Base-by-base conservation (phyloP, 345 rosid genomes). In the Eucalyptus viminalis region DNA sequence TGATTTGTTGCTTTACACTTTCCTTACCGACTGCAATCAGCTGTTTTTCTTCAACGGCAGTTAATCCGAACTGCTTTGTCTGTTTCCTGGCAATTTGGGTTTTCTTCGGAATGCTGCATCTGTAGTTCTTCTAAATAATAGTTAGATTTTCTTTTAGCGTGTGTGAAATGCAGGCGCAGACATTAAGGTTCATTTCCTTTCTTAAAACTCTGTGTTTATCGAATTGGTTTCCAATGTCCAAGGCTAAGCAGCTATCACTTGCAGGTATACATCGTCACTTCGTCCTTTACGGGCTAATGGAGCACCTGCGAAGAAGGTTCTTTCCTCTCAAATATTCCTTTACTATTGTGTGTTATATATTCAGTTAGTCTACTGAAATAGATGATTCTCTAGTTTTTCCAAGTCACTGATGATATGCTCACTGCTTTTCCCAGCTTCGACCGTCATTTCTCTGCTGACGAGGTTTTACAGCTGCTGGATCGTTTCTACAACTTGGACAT, bases 211-310 rank as follows among this genome's bases (percentile, higher is more conserved):
- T 44, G 76, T 27, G 25, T 80, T 45, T 8, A 24, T 44, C 60
- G 10, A 40, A 21, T 43, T 54, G 17, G n/a, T 44, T 53, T 47
- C n/a, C 43, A 53, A 54, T 80, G 4, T 44, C 16, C 19, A 69
- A 25, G 43, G 51, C 27, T 81, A 37, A 43, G 27, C 86, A 65
- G 49, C 62, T 67, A 49, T 81, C 86, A 87, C 87, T 53, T 89
- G 93, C 95, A 97, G 99, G 99, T 89, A 92, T 97, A 80, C 99
- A 96, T 92, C 97, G 97, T 49, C 99, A 98, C 91, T 97, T 98
- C 92, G 96, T 97, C 91, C 95, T 98, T 51, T 98, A 93, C 86
- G 98, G 99, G 92, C 94, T 98, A 10, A 96, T 96, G 99, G 99
- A 97, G 80, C 96, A 93, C 92, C 94, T 98, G 72, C 93, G 95